Base-by-base conservation (phyloP, 2,329 filamentous ascomycete genomes). In the Ophiostoma angusticollis region DNA sequence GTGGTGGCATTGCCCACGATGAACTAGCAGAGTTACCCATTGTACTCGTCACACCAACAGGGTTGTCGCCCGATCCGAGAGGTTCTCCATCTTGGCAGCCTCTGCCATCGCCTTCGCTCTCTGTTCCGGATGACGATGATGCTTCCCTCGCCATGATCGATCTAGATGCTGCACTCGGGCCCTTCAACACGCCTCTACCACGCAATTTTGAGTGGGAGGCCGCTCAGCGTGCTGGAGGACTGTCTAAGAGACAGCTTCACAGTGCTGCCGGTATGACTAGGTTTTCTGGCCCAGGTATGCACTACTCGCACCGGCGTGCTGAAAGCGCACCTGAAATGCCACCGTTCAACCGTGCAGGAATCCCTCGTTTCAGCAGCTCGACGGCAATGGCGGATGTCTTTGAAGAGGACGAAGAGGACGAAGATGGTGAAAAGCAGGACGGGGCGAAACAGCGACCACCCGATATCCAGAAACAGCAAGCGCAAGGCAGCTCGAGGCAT, bases 101-200 rank as follows among this genome's bases (percentile, higher is more conserved):
- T 48, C 58, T 57, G 21, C 54, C 52, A 5, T 48, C 52, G 3
- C 39, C 46, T 4, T 35, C 42, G 2, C 19, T 39, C 14, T 51
- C 50, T 45, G 59, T 49, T 30, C 58, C 57, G n/a, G n/a, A n/a
- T 3, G 67, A 74, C 8, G 74, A 78, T 33, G 84, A 93, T 43
- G 57, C 72, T 3, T 70, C 79, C 37, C 84, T 78, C 52, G 79
- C 83, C 7, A 80, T 95, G 57, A 93, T 98, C 46, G 91, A 98
- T 57, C 65, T 98, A 30, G 91, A 98, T 60, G 89, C 87, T 14
- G 91, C 89, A 19, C 69, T 96, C 2, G 87, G 86, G 2, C 86
- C 89, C 0, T 93, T 94, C 58, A 91, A 93, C 51, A 93, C 86
- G 0, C 82, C 83, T 19, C 63, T 77, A 2, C 65, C 64, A 23